Evolutionary conservation across 78 protist species (phyloP).

Genomic region (Neovahlkampfia damariscottae): DNA sequence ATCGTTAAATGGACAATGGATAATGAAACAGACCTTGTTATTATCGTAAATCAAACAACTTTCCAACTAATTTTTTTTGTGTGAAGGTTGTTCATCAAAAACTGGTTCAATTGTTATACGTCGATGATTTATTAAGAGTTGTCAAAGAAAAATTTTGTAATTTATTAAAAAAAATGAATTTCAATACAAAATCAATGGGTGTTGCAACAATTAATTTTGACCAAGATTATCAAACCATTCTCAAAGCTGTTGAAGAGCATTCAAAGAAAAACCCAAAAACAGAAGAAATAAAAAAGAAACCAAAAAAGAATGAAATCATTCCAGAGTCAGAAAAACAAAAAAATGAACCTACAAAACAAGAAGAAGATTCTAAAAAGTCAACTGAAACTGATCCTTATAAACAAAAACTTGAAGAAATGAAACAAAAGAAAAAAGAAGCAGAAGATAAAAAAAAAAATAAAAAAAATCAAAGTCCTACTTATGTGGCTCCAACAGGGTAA

Average conservation of each 20-base stretch:
- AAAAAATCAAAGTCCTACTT: no score
- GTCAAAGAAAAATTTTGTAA: neutral
- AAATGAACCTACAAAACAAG: neutral
- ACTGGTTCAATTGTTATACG: neutral
- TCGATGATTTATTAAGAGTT: constrained; percentile 1
- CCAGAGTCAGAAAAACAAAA: neutral
- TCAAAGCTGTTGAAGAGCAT: neutral
- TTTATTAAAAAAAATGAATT: neutral
- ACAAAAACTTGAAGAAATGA: no score
- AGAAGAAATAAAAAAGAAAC: neutral
- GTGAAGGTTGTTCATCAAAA: constrained; percentile 19
- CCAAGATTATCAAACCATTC: no score
- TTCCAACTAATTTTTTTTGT: no score
- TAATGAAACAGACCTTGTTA: constrained; percentile 34
- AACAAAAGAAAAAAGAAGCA: no score
- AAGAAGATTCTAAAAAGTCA: neutral
- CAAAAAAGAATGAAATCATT: neutral
- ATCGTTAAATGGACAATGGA: constrained; percentile 27
- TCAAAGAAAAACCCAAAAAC: neutral
- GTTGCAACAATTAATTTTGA: neutral
- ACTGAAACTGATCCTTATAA: no score
- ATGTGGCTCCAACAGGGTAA: no score
- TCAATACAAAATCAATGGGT: neutral
- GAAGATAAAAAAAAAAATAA: no score
- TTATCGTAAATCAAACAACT: no score